Conservation (phyloP, 1,139 yeast genomes). For the Geotrichum restrictum region DNA sequence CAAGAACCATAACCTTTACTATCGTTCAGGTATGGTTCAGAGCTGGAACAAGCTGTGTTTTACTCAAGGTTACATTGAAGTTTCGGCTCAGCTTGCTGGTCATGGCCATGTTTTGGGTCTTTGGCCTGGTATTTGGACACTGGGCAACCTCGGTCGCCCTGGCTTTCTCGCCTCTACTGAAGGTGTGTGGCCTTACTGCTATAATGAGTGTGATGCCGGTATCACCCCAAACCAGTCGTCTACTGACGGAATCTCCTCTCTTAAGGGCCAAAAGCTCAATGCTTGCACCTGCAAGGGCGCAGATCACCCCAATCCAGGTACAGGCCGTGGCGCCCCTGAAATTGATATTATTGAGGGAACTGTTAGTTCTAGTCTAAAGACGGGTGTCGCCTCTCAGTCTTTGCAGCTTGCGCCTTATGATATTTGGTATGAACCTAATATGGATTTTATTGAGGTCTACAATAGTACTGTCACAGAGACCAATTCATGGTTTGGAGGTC, state of each 20-base stretch:
- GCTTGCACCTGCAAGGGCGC: slow-evolving; percentile 70
- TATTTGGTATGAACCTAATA: slow-evolving; percentile 81
- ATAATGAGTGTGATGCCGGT: slow-evolving; percentile 78
- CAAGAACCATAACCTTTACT: slow-evolving; percentile 64
- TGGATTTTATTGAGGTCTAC: slow-evolving; percentile 61
- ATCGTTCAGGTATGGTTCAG: slow-evolving; percentile 82
- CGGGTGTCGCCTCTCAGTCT: slow-evolving; percentile 76
- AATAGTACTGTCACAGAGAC: slow-evolving; percentile 60
- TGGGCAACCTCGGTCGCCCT: slow-evolving; percentile 82
- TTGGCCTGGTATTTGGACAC: slow-evolving; percentile 91
- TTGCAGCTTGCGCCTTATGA: slow-evolving; percentile 81
- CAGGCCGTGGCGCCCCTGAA: slow-evolving; percentile 87
- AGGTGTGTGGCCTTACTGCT: slow-evolving; percentile 89
- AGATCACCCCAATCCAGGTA: slow-evolving; percentile 74
- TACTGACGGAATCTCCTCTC: slow-evolving; percentile 70
- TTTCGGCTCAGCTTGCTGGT: slow-evolving; percentile 68
- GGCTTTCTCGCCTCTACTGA: slow-evolving; percentile 76
- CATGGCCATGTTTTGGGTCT: slow-evolving; percentile 65
- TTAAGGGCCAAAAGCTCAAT: slow-evolving; percentile 72
- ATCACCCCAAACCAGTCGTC: slow-evolving; percentile 86
- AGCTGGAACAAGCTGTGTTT: slow-evolving; percentile 80
- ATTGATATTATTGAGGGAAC: slow-evolving; percentile 81
- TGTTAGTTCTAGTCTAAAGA: slow-evolving; percentile 40
- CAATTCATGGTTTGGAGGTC: slow-evolving; percentile 80
- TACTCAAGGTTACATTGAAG: slow-evolving; percentile 68